These are phyloP conservation scores for Solanum raphanifolium DNA, from an alignment of 257 asterid species.

Conservation along the genomic window DNA sequence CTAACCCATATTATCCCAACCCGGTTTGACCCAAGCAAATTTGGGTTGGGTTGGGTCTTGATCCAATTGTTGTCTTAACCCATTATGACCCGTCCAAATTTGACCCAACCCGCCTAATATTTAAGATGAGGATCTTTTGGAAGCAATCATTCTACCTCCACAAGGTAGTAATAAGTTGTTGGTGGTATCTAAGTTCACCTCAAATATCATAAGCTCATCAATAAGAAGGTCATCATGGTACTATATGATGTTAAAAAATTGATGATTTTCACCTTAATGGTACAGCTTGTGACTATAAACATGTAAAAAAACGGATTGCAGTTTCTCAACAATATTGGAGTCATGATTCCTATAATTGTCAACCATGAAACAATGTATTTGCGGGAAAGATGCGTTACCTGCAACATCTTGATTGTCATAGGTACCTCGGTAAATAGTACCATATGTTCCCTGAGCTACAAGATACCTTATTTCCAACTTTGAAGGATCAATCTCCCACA, in stretches of 20 bases:
- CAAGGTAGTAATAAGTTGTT: background rate
- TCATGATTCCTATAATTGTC: background rate
- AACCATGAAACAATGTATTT: background rate
- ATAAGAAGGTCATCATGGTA: background rate
- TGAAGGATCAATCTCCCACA: constrained; percentile 81
- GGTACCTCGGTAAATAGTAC: constrained; percentile 82
- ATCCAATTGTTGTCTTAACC: no score
- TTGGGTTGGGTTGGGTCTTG: no score
- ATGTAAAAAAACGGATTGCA: background rate
- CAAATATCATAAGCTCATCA: background rate
- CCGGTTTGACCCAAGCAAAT: no score
- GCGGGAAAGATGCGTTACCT: constrained; percentile 22
- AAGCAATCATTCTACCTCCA: background rate
- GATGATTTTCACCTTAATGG: background rate
- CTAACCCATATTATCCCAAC: no score
- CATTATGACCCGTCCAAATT: no score
- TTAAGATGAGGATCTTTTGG: background rate
- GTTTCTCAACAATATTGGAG: background rate
- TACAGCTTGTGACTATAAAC: background rate
- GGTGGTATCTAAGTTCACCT: background rate
- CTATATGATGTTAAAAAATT: background rate
- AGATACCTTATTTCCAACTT: constrained; percentile 77
- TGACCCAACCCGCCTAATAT: no score
- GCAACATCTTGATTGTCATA: constrained; percentile 80
- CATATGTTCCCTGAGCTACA: constrained; percentile 82